Evolutionary conservation across 2,329 filamentous ascomycete species (phyloP), one percentile per base, ranked within the genome.

Genomic region (Corynespora cassiicola): DNA sequence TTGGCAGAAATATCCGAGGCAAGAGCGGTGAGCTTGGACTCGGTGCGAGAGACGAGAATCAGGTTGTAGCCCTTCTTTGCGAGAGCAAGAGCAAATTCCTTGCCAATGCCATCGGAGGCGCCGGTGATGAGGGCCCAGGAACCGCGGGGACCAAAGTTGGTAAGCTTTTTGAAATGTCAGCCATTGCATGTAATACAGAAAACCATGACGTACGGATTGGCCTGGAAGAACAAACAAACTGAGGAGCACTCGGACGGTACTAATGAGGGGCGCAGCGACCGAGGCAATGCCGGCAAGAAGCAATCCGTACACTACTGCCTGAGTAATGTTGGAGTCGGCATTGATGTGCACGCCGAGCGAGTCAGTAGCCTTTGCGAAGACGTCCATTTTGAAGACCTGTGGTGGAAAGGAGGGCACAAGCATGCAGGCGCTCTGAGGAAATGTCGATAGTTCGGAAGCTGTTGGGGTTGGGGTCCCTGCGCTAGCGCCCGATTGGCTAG

Each of bases 111-210:
- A 70, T 99, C 94, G 8, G 91, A 96, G 34, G 92, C 94, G 49
- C 94, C 94, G 17, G 94, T 99, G 25, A 99, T 81, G 38, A 99
- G 82, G 20, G 89, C 94, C 91, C 92, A 99, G 42, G 87, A 91
- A 47, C 92, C 92, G 61, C 90, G 89, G 56, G 87, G 87, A 54
- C 91, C 94, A 73, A 95, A 97, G 54, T 87, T 90, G 57, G 85
- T 85, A 42, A 99, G 84, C 92, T n/a, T n/a, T n/a, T n/a, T n/a
- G n/a, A n/a, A n/a, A n/a, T n/a, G n/a, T n/a, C n/a, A n/a, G n/a
- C n/a, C n/a, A n/a, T n/a, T n/a, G n/a, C n/a, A n/a, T n/a, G n/a
- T n/a, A n/a, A n/a, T 7, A 21, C 18, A 25, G 7, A 6, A 7
- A 7, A 8, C 17, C 18, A 44, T 31, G 19, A 58, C 73, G 34